Evolutionary conservation across 768 basidiomycete genomes (phyloP).

Genomic region (Rhizopogon rudus): DNA sequence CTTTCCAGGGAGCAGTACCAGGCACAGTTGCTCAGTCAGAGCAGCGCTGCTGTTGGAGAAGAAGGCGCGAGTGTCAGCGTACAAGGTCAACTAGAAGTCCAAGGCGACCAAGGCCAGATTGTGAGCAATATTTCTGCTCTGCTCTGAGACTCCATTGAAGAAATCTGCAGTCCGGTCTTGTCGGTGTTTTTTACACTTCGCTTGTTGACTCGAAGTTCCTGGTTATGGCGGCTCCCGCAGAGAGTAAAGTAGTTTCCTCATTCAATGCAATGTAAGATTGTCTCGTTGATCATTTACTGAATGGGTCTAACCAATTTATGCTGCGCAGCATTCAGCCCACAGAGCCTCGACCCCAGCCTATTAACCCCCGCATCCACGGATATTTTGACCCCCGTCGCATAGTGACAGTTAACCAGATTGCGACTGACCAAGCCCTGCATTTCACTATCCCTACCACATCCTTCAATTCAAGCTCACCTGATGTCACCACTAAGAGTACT

Average conservation of each 20-base stretch:
- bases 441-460: conserved; percentile 17
- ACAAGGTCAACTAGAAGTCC: conserved; percentile 22
- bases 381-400: conserved; percentile 32
- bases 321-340: conserved; percentile 24
- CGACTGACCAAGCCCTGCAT: conserved; percentile 21
- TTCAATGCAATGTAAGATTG: conserved; percentile 34
- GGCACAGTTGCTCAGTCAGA: conserved; percentile 26
- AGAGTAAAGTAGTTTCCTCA: conserved; percentile 28
- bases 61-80: conserved; percentile 15
- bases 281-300: neutral
- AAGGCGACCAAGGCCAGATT: conserved; percentile 21
- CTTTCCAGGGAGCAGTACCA: conserved; percentile 37
- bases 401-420: conserved; percentile 27
- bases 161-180: conserved; percentile 20
- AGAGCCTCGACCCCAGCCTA: conserved; percentile 17
- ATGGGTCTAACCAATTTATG: neutral
- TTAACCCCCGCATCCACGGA: conserved; percentile 15
- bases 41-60: conserved; percentile 15
- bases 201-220: conserved; percentile 27
- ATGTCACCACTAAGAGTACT: conserved; percentile 9
- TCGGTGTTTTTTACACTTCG: conserved; percentile 35
- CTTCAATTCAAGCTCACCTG: conserved; percentile 6
- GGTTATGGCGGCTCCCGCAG: conserved; percentile 28
- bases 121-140: conserved; percentile 11
- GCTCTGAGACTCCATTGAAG: neutral